Conservation (phyloP, 441 rosid species). For the Capsella rubella region DNA sequence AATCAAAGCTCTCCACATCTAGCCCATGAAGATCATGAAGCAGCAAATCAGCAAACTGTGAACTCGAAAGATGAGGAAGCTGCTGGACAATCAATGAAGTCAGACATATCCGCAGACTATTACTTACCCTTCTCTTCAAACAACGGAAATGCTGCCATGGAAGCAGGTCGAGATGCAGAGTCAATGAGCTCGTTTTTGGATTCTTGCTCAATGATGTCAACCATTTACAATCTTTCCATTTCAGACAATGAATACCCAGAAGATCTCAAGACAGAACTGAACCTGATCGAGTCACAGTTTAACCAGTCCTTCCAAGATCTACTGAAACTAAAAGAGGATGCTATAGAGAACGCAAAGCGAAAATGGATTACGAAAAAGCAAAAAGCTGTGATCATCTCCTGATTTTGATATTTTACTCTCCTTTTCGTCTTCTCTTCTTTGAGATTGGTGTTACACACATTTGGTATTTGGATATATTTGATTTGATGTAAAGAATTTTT, state of each 20-base stretch:
- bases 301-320: constrained; percentile 60
- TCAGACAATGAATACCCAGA: constrained; percentile 50
- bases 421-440: constrained; percentile 7
- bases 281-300: constrained; percentile 59
- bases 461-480: constrained; percentile 41
- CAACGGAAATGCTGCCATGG: constrained; percentile 39
- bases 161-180: constrained; percentile 37
- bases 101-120: constrained; percentile 56
- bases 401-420: constrained; percentile 24
- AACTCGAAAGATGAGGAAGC: constrained; percentile 61
- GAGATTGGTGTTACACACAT: constrained; percentile 19
- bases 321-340: constrained; percentile 60
- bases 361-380: constrained; percentile 61
- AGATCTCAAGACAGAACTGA: constrained; percentile 57
- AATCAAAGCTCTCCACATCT: constrained; percentile 31
- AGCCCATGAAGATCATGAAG: constrained; percentile 42
- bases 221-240: constrained; percentile 45
- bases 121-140: constrained; percentile 50
- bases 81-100: constrained; percentile 53
- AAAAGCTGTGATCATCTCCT: constrained; percentile 19
- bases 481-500: constrained; percentile 35
- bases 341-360: constrained; percentile 56
- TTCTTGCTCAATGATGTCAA: constrained; percentile 46
- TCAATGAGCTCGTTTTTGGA: constrained; percentile 46
- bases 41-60: constrained; percentile 45